Evolutionary conservation across 2,329 filamentous ascomycete genomes (phyloP).

Genomic region (Cercospora brassicicola): DNA sequence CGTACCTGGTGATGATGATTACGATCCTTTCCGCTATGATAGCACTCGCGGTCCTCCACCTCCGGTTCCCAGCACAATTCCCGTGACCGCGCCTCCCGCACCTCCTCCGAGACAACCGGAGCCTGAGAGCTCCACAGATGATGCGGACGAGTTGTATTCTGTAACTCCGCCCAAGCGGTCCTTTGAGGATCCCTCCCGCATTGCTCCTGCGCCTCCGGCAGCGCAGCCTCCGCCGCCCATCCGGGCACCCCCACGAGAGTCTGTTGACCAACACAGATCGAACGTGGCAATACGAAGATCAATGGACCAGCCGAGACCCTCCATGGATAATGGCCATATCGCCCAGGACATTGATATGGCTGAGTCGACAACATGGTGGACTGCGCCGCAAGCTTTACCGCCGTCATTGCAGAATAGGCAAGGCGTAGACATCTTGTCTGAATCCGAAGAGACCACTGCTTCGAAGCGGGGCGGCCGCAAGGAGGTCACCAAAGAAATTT

Average conservation of each 20-base stretch:
- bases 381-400: conserved; percentile 73
- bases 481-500: conserved; percentile 74
- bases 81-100: conserved; percentile 38
- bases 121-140: conserved; percentile 45
- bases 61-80: conserved; percentile 34
- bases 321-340: conserved; percentile 74
- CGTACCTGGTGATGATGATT: conserved; percentile 58
- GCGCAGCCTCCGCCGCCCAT: conserved; percentile 38
- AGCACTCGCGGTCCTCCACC: conserved; percentile 29
- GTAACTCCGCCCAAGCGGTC: conserved; percentile 43
- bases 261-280: conserved; percentile 60
- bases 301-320: conserved; percentile 72
- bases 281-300: conserved; percentile 59
- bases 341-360: conserved; percentile 83
- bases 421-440: conserved; percentile 72
- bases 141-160: conserved; percentile 51
- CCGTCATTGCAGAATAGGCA: conserved; percentile 78
- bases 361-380: conserved; percentile 79
- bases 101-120: conserved; percentile 36
- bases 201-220: conserved; percentile 49
- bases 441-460: conserved; percentile 74
- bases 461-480: conserved; percentile 69
- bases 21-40: conserved; percentile 63
- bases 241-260: conserved; percentile 51
- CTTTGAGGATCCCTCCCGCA: conserved; percentile 40